These are phyloP conservation scores for Populus deltoides DNA, from an alignment of 345 rosid genomes.

Conservation along the genomic window DNA sequence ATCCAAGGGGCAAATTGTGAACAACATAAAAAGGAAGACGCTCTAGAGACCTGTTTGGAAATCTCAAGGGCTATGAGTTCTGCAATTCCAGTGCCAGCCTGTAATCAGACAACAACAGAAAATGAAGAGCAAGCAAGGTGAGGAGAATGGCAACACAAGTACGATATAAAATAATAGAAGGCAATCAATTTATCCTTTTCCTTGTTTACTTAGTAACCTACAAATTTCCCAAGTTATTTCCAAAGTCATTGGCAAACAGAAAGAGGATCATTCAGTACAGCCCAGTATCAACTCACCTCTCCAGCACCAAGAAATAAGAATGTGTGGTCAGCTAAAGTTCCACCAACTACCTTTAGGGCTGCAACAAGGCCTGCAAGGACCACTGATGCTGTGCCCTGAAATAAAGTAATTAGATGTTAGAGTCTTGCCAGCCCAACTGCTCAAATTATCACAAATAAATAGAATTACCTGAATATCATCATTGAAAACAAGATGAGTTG, in stretches of 20 bases:
- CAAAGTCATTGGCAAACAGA: neutral
- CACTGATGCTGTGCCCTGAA: constrained; percentile 97
- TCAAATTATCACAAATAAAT: neutral
- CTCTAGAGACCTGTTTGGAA: constrained; percentile 62
- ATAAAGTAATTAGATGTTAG: constrained; percentile 15
- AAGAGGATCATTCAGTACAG: neutral
- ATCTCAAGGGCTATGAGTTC: constrained; percentile 91
- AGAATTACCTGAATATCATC: constrained; percentile 91
- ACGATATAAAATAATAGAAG: neutral
- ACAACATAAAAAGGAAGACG: neutral
- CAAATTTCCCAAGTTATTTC: neutral
- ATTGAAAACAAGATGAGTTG: constrained; percentile 96
- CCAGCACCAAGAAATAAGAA: constrained; percentile 98
- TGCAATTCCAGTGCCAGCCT: constrained; percentile 99
- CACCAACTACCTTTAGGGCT: constrained; percentile 71
- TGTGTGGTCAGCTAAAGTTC: constrained; percentile 69
- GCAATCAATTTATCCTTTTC: neutral
- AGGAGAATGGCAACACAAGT: neutral
- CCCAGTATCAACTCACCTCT: constrained; percentile 48
- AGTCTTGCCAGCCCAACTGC: neutral
- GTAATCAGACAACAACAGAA: constrained; percentile 16
- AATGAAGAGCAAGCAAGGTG: neutral
- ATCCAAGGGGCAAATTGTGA: neutral
- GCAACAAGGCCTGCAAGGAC: constrained; percentile 93
- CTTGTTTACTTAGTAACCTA: neutral